A percentile compares a stretch with the other conserved stretches of the same genome.
Conservation (phyloP, 441 rosid species). For the Hypseocharis bilobata region DNA sequence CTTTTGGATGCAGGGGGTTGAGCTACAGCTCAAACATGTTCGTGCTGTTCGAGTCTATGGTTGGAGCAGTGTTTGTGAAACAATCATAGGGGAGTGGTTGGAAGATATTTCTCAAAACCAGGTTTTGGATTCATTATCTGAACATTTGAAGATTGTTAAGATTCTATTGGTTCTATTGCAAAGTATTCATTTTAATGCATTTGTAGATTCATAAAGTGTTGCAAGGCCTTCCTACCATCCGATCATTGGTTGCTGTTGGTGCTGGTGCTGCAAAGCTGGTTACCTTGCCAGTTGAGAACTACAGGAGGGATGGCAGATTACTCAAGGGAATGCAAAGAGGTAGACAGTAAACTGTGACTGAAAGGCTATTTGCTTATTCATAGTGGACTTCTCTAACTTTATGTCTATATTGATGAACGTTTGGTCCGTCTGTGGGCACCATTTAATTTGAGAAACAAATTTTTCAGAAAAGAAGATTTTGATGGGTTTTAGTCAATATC, state of each 20-base stretch:
- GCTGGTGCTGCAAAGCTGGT: conserved; percentile 77
- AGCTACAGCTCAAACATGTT: conserved; percentile 86
- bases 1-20: conserved; percentile 71
- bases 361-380: neutral
- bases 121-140: conserved; percentile 42
- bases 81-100: conserved; percentile 89
- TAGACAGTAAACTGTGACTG: conserved; percentile 29
- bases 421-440: neutral
- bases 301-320: conserved; percentile 73
- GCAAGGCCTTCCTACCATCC: conserved; percentile 67
- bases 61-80: conserved; percentile 82
- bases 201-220: conserved; percentile 65
- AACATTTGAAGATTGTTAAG: conserved; percentile 4
- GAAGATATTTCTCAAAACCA: conserved; percentile 96
- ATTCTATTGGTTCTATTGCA: conserved; percentile 12
- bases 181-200: conserved; percentile 19
- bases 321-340: conserved; percentile 97
- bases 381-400: too few species aligned
- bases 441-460: neutral
- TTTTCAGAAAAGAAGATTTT: neutral
- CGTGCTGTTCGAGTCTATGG: conserved; percentile 85
- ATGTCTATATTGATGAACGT: neutral
- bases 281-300: conserved; percentile 79
- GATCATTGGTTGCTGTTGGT: conserved; percentile 74
- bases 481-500: neutral